Conservation (phyloP, 768 basidiomycete species). For the Mycena leptocephala region DNA sequence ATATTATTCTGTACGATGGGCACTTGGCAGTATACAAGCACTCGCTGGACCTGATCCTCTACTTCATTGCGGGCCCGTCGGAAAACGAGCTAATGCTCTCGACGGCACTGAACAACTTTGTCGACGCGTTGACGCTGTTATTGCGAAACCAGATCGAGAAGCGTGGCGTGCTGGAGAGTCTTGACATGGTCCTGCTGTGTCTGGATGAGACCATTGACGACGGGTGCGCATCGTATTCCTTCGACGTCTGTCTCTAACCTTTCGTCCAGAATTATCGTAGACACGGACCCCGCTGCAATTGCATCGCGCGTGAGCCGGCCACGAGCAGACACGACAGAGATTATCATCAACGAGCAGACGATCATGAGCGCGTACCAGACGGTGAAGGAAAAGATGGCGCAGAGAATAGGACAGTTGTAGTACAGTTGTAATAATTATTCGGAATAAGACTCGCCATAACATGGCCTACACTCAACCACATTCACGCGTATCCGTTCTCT, state of each 20-base stretch:
- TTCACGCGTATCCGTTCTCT: slow-evolving; percentile 79
- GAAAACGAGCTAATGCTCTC: slow-evolving; percentile 99
- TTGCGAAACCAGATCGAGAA: slow-evolving; percentile 96
- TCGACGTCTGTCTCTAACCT: neutral
- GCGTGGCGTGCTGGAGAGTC: slow-evolving; percentile 92
- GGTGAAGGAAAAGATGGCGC: slow-evolving; percentile 88
- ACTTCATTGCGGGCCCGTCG: slow-evolving; percentile 88
- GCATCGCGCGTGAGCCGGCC: slow-evolving; percentile 95
- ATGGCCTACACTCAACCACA: slow-evolving; percentile 76
- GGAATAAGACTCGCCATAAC: neutral
- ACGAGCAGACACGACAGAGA: slow-evolving; percentile 93
- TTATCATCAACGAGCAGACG: slow-evolving; percentile 99
- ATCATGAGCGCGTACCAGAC: slow-evolving; percentile 94
- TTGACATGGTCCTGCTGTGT: slow-evolving; percentile 93
- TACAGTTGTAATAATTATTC: neutral
- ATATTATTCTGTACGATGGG: slow-evolving; percentile 93
- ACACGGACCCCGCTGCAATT: slow-evolving; percentile 97
- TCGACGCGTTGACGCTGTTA: slow-evolving; percentile 89
- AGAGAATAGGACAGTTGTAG: slow-evolving; percentile 86
- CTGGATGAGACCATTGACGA: slow-evolving; percentile 98
- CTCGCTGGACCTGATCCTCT: slow-evolving; percentile 95
- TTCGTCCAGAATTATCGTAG: slow-evolving; percentile 87
- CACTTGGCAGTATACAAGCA: slow-evolving; percentile 96
- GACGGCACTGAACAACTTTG: slow-evolving; percentile 85
- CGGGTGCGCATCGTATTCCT: slow-evolving; percentile 73